Base-by-base conservation (phyloP, 1,284 basidiomycete species). In the Tremellales sp. region DNA sequence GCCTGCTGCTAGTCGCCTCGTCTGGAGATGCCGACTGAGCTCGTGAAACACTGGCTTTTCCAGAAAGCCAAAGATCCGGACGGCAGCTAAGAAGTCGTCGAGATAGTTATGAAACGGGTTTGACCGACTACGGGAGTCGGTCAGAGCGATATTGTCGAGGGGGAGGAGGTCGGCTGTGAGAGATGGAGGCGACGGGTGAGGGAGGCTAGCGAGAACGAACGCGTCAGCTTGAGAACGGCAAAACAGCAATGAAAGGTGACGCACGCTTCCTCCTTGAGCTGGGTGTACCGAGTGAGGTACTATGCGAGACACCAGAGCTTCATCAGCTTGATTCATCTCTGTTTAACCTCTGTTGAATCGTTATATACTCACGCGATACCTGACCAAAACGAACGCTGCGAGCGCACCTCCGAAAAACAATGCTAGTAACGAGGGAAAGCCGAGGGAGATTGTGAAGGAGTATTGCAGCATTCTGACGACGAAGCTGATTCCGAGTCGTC, bases 31-130 rank as follows among this genome's bases (percentile, higher is more conserved):
- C 42, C 92, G 78, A 1, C 90, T 90, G 32, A 97, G 80, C 73
- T 97, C 92, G 63, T 95, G 91, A 67, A 97, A 97, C 53, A 91
- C 90, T 0, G 91, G 91, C 72, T 92, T 93, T 73, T 95, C 91
- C 25, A 95, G 77, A 68, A 94, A 97, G 19, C 92, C 93, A 63
- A 97, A 97, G 9, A 97, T 87, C 45, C 91, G 81, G 48, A 97
- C 87, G 4, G 92, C 92, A 56, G 92, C 85, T 37, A 97, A 71
- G 65, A 97, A 95, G 62, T 97, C 93, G 66, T 95, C 92, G 26
- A 97, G 78, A 64, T 95, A 95, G 62, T 93, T 92, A 66, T 93
- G 89, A 63, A 95, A 91, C 3, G 74, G 80, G 5, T 85, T 79
- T 0, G 83, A 60, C 8, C 63, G 46, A 18, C 46, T 53, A 51